Conservation (phyloP, 129 eudicot genomes). For the Apium graveolens region DNA sequence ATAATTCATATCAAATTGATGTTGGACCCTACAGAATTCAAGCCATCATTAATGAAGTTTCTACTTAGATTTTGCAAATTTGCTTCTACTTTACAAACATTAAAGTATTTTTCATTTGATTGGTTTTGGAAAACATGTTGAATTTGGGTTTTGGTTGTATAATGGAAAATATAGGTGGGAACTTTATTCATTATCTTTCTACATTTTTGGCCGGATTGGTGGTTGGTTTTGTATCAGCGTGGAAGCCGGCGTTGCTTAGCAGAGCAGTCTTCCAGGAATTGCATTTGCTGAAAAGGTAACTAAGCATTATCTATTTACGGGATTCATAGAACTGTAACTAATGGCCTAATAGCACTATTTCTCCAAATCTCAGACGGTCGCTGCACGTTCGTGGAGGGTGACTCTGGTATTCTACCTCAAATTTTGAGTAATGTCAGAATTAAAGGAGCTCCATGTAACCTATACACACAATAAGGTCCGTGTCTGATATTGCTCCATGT, state of each 20-base stretch:
- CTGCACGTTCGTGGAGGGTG: not conserved
- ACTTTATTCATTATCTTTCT: conserved; percentile 88
- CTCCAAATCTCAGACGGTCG: conserved; percentile 13
- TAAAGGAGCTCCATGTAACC: conserved; percentile 20
- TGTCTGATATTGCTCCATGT: conserved; percentile 29
- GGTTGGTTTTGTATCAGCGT: conserved; percentile 96
- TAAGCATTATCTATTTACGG: no score
- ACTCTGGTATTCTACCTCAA: conserved; percentile 5
- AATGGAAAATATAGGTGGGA: conserved; percentile 62
- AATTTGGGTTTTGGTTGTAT: not conserved
- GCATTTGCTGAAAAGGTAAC: conserved; percentile 99
- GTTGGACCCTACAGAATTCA: conserved; percentile 22
- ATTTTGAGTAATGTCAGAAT: conserved; percentile 8
- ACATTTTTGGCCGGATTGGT: conserved; percentile 97
- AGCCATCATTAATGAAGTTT: conserved; percentile 11
- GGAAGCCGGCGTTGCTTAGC: conserved; percentile 88
- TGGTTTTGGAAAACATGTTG: not conserved
- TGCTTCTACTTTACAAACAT: conserved; percentile 14
- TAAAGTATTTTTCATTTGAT: not conserved
- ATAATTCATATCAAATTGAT: not conserved
- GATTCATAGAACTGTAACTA: conserved; percentile 16
- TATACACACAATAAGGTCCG: conserved; percentile 31
- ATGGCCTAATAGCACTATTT: not conserved
- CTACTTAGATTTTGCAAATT: conserved; percentile 10
- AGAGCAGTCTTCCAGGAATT: conserved; percentile 90